A percentile compares a stretch with the other conserved stretches of the same genome.
Conservation (phyloP, 2,329 filamentous ascomycete species). For the Pyricularia pennisetigena region DNA sequence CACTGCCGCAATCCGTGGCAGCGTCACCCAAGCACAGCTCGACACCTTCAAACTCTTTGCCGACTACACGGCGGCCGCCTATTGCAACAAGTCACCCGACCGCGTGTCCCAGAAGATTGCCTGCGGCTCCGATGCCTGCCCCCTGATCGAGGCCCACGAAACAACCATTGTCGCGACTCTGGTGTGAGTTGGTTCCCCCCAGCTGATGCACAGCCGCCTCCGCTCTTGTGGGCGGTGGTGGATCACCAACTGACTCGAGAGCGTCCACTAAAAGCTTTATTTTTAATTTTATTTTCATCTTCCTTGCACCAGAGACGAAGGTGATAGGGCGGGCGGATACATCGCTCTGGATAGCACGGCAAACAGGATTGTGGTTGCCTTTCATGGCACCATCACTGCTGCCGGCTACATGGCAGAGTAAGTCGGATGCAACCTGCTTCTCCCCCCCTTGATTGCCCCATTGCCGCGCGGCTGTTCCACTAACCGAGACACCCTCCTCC, state of each 20-base stretch:
- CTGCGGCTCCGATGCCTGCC: slow-evolving; percentile 34
- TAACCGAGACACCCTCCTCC: no score
- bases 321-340: slow-evolving; percentile 31
- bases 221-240: no score
- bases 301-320: not conserved
- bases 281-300: no score
- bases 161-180: slow-evolving; percentile 33
- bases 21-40: slow-evolving; percentile 22
- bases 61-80: slow-evolving; percentile 41
- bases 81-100: slow-evolving; percentile 38
- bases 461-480: no score
- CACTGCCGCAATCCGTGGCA: not conserved
- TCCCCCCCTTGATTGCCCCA: no score
- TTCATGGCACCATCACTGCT: slow-evolving; percentile 48
- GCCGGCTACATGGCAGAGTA: slow-evolving; percentile 1
- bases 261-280: not conserved
- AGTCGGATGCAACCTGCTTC: not conserved
- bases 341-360: slow-evolving; percentile 38
- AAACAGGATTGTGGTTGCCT: slow-evolving; percentile 46
- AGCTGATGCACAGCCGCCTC: not conserved
- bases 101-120: slow-evolving; percentile 26
- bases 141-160: slow-evolving; percentile 29
- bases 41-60: slow-evolving; percentile 34
- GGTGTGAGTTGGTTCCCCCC: not conserved
- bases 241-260: not conserved